Evolutionary conservation across 257 asterid species (phyloP), one percentile per base, ranked within the genome.

Genomic region (Gardenia jasminoides): DNA sequence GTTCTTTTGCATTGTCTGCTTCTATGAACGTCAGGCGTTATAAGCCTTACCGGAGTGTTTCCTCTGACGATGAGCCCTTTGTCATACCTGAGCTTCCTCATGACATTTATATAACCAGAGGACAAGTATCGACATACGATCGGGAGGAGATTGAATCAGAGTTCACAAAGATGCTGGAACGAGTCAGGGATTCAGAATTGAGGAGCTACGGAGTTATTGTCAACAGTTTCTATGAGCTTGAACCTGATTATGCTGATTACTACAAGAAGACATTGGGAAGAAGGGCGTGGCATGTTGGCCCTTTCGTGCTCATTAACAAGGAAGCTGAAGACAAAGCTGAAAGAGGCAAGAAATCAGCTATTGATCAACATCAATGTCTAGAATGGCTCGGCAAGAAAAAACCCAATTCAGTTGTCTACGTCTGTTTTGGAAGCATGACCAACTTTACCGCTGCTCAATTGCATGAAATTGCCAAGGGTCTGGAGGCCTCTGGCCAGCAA

Each of bases 401-500:
- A 31, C 84, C 87, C 0, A 72, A 87, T 78, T 92, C 97, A 0
- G 89, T 92, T 0, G 86, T 90, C 28, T 93, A 88, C 69, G 22
- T 88, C 2, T 90, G 97, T 70, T 90, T 88, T 3, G 97, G 97
- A 12, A 93, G 98, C 76, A 70, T 52, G 33, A 80, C 85, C 0
- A 80, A 62, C 0, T 89, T 89, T n/a, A 67, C 78, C 3, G 59
- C 28, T 3, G 83, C 91, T 1, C 98, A 93, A 64, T 22, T 93
- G 33, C 92, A 78, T 0, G 97, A 93, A 70, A 87, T 81, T 9
- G 96, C 97, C 1, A 77, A 71, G n/a, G 96, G 92, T 67, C 88
- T 92, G 0, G 96, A 92, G 80, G 76, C 66, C 0, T 89, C 98
- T 0, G 88, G 87, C 47, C 88, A 84, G 56, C 79, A 87, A 36